These are phyloP conservation scores for Phytophthora sp. DNA, from an alignment of 352 stramenopile genomes.

Conservation along the genomic window DNA sequence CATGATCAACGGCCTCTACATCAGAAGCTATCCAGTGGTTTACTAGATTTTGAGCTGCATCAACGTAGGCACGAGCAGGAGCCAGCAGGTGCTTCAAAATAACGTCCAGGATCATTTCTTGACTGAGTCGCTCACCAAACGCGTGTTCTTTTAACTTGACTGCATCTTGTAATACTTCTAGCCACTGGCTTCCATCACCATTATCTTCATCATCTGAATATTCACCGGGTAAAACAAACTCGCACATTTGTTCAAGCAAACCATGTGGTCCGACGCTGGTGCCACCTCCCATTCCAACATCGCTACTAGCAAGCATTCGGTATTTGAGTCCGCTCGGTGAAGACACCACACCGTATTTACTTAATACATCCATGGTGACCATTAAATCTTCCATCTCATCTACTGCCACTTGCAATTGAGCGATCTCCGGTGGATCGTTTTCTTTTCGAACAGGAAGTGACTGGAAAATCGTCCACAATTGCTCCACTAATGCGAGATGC, in stretches of 20 bases:
- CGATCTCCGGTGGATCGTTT: constrained; percentile 55
- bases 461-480: constrained; percentile 77
- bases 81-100: constrained; percentile 60
- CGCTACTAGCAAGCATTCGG: constrained; percentile 39
- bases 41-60: constrained; percentile 50
- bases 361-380: constrained; percentile 70
- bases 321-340: constrained; percentile 47
- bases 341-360: constrained; percentile 48
- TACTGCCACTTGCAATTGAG: constrained; percentile 68
- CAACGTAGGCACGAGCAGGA: constrained; percentile 23
- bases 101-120: constrained; percentile 60
- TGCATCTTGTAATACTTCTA: constrained; percentile 65
- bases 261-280: constrained; percentile 25
- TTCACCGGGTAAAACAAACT: constrained; percentile 35
- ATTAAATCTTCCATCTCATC: constrained; percentile 80
- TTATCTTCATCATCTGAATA: constrained; percentile 14
- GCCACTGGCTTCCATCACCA: constrained; percentile 41
- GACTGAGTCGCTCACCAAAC: constrained; percentile 62
- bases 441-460: constrained; percentile 72
- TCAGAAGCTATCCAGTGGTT: constrained; percentile 62
- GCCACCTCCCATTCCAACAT: neutral
- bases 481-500: constrained; percentile 49
- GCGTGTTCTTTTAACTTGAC: constrained; percentile 73
- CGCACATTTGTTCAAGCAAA: constrained; percentile 61
- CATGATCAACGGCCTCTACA: constrained; percentile 44